These are phyloP conservation scores for Aspergillus leporis DNA, from an alignment of 495 filamentous ascomycete genomes.

Conservation along the genomic window DNA sequence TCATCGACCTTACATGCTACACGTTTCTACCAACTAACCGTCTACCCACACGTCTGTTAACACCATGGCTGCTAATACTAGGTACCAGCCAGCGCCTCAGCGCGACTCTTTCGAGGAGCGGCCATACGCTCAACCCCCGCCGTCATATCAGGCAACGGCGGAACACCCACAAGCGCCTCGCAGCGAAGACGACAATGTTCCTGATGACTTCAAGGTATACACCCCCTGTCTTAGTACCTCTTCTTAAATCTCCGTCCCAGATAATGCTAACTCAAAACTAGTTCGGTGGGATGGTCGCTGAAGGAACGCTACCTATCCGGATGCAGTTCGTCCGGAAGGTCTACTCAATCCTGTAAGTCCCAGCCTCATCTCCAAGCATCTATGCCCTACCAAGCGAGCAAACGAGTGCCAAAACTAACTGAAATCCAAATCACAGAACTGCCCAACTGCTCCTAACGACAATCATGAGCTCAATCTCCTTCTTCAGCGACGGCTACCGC, in stretches of 20 bases:
- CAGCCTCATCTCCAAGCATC: background rate
- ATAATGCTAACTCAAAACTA: constrained; percentile 32
- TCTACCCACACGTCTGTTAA: constrained; percentile 2
- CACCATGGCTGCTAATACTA: constrained; percentile 65
- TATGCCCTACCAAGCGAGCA: background rate
- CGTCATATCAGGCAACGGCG: constrained; percentile 59
- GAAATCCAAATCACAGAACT: constrained; percentile 49
- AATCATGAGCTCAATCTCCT: constrained; percentile 76
- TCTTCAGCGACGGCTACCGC: constrained; percentile 79
- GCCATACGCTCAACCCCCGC: constrained; percentile 80
- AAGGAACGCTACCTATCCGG: constrained; percentile 91
- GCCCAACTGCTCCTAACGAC: constrained; percentile 86
- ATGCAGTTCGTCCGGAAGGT: constrained; percentile 98
- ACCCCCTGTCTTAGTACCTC: constrained; percentile 3
- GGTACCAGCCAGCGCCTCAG: constrained; percentile 70
- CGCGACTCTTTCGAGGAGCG: constrained; percentile 69
- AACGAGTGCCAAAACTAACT: constrained; percentile 12
- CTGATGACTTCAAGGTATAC: constrained; percentile 92
- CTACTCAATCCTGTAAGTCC: constrained; percentile 73
- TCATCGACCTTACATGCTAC: constrained; percentile 3
- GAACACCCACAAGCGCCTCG: constrained; percentile 57
- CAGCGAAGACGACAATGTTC: constrained; percentile 84
- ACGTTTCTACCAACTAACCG: constrained; percentile 7
- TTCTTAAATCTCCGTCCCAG: no score
- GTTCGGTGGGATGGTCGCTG: constrained; percentile 89